These are phyloP conservation scores for Picochlorum sp. DNA, from an alignment of 139 green algal species.

Conservation along the genomic window DNA sequence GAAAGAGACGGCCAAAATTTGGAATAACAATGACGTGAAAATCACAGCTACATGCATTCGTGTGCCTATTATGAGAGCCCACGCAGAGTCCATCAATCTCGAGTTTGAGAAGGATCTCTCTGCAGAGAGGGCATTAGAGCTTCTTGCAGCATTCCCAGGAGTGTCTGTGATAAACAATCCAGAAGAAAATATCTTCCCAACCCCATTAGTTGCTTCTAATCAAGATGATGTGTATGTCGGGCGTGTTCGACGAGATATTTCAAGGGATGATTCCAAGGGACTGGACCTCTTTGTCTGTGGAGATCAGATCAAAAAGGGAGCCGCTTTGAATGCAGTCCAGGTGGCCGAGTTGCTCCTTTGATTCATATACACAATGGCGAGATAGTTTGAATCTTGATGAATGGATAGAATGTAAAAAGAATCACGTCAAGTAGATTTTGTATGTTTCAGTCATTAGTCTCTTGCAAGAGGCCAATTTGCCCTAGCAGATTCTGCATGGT, in stretches of 20 bases:
- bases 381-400: background rate
- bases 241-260: constrained; percentile 89
- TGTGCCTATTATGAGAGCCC: constrained; percentile 97
- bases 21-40: constrained; percentile 47
- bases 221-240: constrained; percentile 32
- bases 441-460: too few relatives aligned
- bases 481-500: too few relatives aligned
- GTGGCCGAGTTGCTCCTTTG: constrained; percentile 89
- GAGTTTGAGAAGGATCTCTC: constrained; percentile 75
- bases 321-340: constrained; percentile 96
- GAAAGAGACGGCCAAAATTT: constrained; percentile 99
- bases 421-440: too few relatives aligned
- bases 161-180: constrained; percentile 93
- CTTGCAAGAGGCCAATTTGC: too few relatives aligned
- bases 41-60: constrained; percentile 95
- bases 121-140: constrained; percentile 55
- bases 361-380: background rate
- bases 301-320: constrained; percentile 95
- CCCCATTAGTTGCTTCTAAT: constrained; percentile 81
- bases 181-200: constrained; percentile 86
- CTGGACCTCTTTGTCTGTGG: constrained; percentile 97
- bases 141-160: constrained; percentile 63
- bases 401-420: background rate
- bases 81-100: constrained; percentile 96
- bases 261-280: constrained; percentile 63